phyloP scores from a whole-genome alignment of 805 yeast genomes.

The Millerozyma acaciae region DNA sequence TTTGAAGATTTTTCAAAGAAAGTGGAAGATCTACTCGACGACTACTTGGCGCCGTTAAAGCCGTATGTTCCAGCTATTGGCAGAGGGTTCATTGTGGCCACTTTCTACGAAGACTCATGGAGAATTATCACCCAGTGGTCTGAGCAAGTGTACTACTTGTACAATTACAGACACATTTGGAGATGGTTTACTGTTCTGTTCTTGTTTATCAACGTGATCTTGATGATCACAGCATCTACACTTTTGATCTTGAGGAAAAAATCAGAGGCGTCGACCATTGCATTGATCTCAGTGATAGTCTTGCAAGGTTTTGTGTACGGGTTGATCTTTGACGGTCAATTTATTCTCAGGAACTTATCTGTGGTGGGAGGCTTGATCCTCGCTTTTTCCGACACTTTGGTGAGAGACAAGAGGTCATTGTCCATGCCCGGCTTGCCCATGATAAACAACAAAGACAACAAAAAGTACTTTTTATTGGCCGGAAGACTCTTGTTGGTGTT shows the following conservation, averaged over 20 bases:
- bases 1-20: constrained; percentile 51
- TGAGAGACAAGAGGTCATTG: constrained; percentile 64
- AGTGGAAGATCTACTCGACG: constrained; percentile 53
- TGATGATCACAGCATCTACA: constrained; percentile 73
- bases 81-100: constrained; percentile 85
- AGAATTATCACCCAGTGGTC: constrained; percentile 86
- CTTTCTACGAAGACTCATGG: constrained; percentile 84
- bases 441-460: constrained; percentile 66
- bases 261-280: constrained; percentile 65
- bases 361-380: constrained; percentile 89
- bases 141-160: constrained; percentile 82
- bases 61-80: constrained; percentile 87
- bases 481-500: constrained; percentile 85
- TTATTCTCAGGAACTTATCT: constrained; percentile 81
- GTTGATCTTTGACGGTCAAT: constrained; percentile 71
- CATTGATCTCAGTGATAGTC: constrained; percentile 66
- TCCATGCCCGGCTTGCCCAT: constrained; percentile 74
- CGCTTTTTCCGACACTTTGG: constrained; percentile 82
- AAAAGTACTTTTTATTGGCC: constrained; percentile 77
- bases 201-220: constrained; percentile 55
- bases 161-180: constrained; percentile 76
- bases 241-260: constrained; percentile 66
- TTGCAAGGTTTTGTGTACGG: constrained; percentile 89
- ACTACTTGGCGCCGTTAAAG: constrained; percentile 48
- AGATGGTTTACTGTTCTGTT: constrained; percentile 73